A percentile compares a stretch with the other conserved stretches of the same genome.
Conservation (phyloP, 371 early-diverging fungal species). For the Amoeboaphelidium occidentale region DNA sequence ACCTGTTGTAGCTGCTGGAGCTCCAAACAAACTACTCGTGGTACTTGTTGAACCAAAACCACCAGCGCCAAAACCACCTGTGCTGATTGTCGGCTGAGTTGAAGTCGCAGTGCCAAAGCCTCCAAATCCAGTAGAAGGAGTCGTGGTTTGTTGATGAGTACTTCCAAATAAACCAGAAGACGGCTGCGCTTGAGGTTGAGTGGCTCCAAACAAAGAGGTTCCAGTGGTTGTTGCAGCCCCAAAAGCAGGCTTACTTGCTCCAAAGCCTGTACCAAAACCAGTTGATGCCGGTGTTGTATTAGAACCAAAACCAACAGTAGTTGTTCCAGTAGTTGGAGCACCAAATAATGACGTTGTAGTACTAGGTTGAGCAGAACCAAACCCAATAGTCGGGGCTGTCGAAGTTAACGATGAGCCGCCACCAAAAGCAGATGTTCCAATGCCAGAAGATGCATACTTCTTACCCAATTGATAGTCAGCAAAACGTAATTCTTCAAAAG, state of each 20-base stretch:
- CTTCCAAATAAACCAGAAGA: too few relatives aligned
- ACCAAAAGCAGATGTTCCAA: slow-evolving; percentile 7
- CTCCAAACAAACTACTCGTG: slow-evolving; percentile 4
- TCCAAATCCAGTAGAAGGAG: slow-evolving; percentile 9
- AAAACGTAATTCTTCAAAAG: slow-evolving; percentile 69
- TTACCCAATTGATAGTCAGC: slow-evolving; percentile 70
- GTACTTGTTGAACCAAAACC: slow-evolving; percentile 8
- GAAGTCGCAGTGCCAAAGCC: slow-evolving; percentile 18
- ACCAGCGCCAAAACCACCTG: not conserved
- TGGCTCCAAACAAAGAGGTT: too few relatives aligned
- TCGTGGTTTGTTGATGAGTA: too few relatives aligned
- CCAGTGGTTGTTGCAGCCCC: too few relatives aligned
- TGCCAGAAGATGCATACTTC: slow-evolving; percentile 22
- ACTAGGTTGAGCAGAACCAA: slow-evolving; percentile 13
- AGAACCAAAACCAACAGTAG: not conserved
- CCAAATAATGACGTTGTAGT: slow-evolving; percentile 14
- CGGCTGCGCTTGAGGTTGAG: too few relatives aligned
- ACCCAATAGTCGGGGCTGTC: slow-evolving; percentile 7
- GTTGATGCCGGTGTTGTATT: slow-evolving; percentile 1
- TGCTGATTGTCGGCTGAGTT: slow-evolving; percentile 1
- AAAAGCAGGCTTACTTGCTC: slow-evolving; percentile 7
- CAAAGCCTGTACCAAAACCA: slow-evolving; percentile 14
- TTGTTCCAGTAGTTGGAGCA: too few relatives aligned
- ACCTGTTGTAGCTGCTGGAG: not conserved
- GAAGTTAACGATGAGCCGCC: slow-evolving; percentile 5